These are phyloP conservation scores for Pythium plurisporium DNA, from an alignment of 352 stramenopile species.

Conservation along the genomic window DNA sequence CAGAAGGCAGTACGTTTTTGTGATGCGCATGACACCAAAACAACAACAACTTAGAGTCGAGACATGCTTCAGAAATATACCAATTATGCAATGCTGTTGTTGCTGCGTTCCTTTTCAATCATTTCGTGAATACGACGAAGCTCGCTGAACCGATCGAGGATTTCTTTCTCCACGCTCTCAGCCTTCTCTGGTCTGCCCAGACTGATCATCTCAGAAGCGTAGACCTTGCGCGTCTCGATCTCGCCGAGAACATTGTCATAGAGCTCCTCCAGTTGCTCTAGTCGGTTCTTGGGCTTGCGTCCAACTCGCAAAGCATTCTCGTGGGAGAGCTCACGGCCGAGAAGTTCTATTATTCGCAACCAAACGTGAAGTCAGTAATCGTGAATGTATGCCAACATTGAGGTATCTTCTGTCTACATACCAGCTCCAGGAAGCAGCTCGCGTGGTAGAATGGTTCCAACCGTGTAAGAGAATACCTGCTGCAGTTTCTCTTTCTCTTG, in stretches of 20 bases:
- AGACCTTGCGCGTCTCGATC: slow-evolving; percentile 58
- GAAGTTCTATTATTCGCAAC: slow-evolving; percentile 37
- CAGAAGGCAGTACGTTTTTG: no score
- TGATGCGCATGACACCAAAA: not conserved
- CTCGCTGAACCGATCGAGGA: slow-evolving; percentile 59
- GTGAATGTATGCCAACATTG: not conserved
- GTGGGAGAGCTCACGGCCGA: slow-evolving; percentile 59
- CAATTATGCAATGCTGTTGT: slow-evolving; percentile 15
- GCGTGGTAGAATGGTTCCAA: slow-evolving; percentile 59
- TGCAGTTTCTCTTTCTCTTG: slow-evolving; percentile 84
- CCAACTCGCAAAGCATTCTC: slow-evolving; percentile 37
- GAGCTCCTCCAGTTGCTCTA: slow-evolving; percentile 59
- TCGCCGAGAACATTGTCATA: slow-evolving; percentile 58
- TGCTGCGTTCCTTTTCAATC: slow-evolving; percentile 42
- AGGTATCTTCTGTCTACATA: no score
- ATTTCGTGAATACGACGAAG: slow-evolving; percentile 59
- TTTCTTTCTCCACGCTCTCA: slow-evolving; percentile 49
- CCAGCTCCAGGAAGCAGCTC: slow-evolving; percentile 68
- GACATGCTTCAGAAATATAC: not conserved
- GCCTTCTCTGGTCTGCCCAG: slow-evolving; percentile 40
- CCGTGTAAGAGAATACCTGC: slow-evolving; percentile 67
- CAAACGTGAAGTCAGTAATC: no score
- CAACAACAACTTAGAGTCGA: not conserved
- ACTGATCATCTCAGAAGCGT: slow-evolving; percentile 60
- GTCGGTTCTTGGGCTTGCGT: slow-evolving; percentile 28